phyloP scores from a whole-genome alignment of 1,284 basidiomycete species.

The Inonotus obliquus region DNA sequence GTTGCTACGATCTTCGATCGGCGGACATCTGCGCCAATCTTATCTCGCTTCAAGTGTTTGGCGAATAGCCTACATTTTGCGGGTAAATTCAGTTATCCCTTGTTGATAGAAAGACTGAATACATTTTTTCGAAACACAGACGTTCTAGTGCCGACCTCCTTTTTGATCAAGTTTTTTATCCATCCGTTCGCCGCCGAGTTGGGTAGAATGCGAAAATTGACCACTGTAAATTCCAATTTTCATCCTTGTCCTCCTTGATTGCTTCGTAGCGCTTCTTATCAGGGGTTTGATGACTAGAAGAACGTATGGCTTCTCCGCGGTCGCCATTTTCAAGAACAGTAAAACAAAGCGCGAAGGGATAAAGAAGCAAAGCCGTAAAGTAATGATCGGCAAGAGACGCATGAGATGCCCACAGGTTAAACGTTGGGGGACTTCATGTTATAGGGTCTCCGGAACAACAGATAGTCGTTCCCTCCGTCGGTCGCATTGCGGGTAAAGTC shows the following conservation, averaged over 20 bases:
- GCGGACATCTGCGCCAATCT: neutral
- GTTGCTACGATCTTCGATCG: conserved; percentile 1
- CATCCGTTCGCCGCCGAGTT: conserved; percentile 4
- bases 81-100: conserved; percentile 1
- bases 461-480: neutral
- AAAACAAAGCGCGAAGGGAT: neutral
- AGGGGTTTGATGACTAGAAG: neutral
- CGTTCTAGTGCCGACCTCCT: neutral
- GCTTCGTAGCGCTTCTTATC: neutral
- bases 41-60: neutral
- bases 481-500: conserved; percentile 6
- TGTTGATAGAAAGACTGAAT: neutral
- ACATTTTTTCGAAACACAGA: neutral
- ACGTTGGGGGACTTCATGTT: conserved; percentile 1
- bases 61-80: conserved; percentile 1
- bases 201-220: neutral
- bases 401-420: neutral
- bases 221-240: neutral
- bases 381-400: neutral
- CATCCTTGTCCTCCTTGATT: neutral
- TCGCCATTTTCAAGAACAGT: neutral
- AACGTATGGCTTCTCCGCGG: neutral
- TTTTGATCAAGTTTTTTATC: neutral
- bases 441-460: neutral
- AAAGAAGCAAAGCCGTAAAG: neutral